A percentile compares a stretch with the other conserved stretches of the same genome.
Evolutionary conservation across 768 basidiomycete species (phyloP).

Genomic region (Boletus pseudopeckii): DNA sequence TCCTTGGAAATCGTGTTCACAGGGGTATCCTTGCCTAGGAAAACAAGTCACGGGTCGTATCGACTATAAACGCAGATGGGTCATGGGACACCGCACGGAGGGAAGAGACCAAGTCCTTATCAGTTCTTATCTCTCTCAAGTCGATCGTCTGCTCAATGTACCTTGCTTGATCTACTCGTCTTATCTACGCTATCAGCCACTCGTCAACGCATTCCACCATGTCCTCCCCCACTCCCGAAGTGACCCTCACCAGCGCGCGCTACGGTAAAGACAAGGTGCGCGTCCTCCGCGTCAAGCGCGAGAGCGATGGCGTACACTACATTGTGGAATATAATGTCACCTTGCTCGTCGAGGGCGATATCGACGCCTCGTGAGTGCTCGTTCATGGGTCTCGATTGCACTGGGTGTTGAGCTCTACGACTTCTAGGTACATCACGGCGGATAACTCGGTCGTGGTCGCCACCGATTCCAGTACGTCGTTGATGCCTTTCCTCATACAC

Average conservation of each 20-base stretch:
- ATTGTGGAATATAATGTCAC: slow-evolving; percentile 84
- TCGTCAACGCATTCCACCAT: no score
- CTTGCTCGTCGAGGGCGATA: slow-evolving; percentile 77
- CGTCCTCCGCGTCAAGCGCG: slow-evolving; percentile 80
- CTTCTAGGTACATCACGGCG: slow-evolving; percentile 72
- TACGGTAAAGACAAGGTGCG: slow-evolving; percentile 91
- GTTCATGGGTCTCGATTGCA: not conserved
- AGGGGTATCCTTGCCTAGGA: no score
- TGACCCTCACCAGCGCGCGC: slow-evolving; percentile 46
- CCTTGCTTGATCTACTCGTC: no score
- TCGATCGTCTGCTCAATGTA: no score
- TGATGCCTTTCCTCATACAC: not conserved
- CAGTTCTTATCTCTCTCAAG: not conserved
- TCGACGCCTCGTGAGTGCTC: slow-evolving; percentile 61
- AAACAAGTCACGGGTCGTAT: no score
- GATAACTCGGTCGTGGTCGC: slow-evolving; percentile 88
- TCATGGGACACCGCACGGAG: not conserved
- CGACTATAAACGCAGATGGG: no score
- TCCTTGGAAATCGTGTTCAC: no score
- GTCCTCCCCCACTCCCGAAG: slow-evolving; percentile 14
- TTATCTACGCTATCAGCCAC: no score
- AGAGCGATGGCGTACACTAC: slow-evolving; percentile 55
- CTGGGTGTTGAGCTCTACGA: no score
- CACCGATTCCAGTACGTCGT: slow-evolving; percentile 79
- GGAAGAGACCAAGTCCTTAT: not conserved